Evolutionary conservation across 2,329 filamentous ascomycete species (phyloP).

Genomic region (Colletotrichum lupini): DNA sequence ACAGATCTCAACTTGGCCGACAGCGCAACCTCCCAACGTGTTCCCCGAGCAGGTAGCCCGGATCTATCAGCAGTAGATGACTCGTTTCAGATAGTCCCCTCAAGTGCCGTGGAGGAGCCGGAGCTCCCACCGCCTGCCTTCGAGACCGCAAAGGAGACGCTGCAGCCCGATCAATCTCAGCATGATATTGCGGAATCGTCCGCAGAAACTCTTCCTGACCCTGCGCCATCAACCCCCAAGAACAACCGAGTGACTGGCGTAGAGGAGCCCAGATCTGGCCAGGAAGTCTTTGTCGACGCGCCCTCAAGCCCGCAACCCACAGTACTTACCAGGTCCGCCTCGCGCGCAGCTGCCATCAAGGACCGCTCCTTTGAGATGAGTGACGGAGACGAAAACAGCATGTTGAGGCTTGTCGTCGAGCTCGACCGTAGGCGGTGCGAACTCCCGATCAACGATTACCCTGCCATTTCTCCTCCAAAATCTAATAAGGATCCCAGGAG

Average conservation of each 20-base stretch:
- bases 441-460: slow-evolving; percentile 38
- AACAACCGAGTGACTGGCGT: slow-evolving; percentile 35
- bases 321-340: slow-evolving; percentile 40
- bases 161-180: neutral
- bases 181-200: neutral
- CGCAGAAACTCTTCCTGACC: neutral
- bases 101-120: slow-evolving; percentile 39
- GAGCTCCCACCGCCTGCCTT: slow-evolving; percentile 28
- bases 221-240: slow-evolving; percentile 31
- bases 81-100: slow-evolving; percentile 40
- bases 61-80: slow-evolving; percentile 26
- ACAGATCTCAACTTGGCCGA: slow-evolving; percentile 30
- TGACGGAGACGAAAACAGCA: slow-evolving; percentile 59
- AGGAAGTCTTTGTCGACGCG: slow-evolving; percentile 63
- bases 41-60: slow-evolving; percentile 25
- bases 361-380: slow-evolving; percentile 52
- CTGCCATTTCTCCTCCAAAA: slow-evolving; percentile 44
- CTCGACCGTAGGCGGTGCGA: slow-evolving; percentile 55
- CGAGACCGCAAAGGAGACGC: neutral
- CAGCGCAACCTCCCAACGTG: slow-evolving; percentile 23
- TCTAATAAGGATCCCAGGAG: slow-evolving; percentile 7
- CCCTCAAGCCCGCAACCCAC: slow-evolving; percentile 53
- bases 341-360: slow-evolving; percentile 37
- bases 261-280: slow-evolving; percentile 55
- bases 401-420: slow-evolving; percentile 61